Evolutionary conservation across 805 yeast species (phyloP), one percentile per base, ranked within the genome.

Genomic region (Maudiozyma pseudohumilis): DNA sequence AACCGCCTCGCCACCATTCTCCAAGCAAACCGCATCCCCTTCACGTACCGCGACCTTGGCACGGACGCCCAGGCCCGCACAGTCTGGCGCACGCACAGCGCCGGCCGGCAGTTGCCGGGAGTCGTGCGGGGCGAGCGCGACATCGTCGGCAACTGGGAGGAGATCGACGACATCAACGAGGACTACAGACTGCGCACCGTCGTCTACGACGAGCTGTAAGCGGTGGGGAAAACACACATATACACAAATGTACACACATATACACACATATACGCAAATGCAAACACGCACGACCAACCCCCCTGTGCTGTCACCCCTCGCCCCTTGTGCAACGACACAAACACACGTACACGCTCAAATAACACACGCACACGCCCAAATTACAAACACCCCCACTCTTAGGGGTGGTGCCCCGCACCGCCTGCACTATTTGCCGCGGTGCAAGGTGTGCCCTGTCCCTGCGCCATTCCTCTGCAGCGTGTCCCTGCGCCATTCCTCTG

Each of bases 1-100:
- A 83, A 81, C 51, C 66, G 94, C 39, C 60, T 88, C 40, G 72
- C 72, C 10, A 80, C 86, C 0, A 83, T 87, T 38, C 66, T 87
- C 36, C 70, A 75, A 28, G 94, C 88, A 4, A 82, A 86, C 56
- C 70, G 75, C 34, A 64, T 87, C 36, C 67, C 73, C 41, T 83
- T 75, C 55, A 70, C 74, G 22, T 71, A 75, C 53, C 74, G 82
- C 40, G 96, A 87, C 55, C 62, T 86, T 36, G 95, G 95, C 5
- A 85, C 95, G 0, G 94, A 87, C 55, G 86, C 77, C 36, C 80
- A 77, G 42, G 95, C 95, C 12, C 77, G 86, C 57, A 72, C 75
- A 49, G 71, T 85, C 20, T 87, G 96, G 96, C 75, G 75, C 50
- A 70, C 92, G 47, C 74, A 74, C 50, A 67, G 82, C 13, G 67